Base-by-base conservation (phyloP, 164 flowering plant genomes). In the Hamamelis virginiana region DNA sequence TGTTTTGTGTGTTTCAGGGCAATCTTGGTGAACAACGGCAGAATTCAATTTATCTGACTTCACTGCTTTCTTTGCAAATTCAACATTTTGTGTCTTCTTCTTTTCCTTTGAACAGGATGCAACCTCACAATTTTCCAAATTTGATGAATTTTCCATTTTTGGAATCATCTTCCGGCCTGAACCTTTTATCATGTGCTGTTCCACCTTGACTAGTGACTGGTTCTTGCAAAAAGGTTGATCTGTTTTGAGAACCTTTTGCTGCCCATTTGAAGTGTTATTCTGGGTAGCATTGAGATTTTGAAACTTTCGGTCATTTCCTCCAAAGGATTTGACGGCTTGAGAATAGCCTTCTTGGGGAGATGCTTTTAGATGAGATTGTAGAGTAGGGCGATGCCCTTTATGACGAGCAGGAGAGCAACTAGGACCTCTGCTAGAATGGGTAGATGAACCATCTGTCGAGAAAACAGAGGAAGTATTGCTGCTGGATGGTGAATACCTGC, bases 391-490 rank as follows among this genome's bases (percentile, higher is more conserved):
- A 5, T 38, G 81, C 8, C 8, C 27, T 51, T 72, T 74, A 58
- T 57, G 77, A 48, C 45, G 76, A 55, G 72, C 63, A 73, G 86
- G 82, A 63, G 84, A 79, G 68, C 68, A 69, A 66, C 80, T 82
- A 9, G 51, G 70, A 25, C 75, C 81, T 67, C 81, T 67, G 65
- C 81, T 72, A 21, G 80, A 84, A 72, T 72, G 28, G 61, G 74
- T 47, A 15, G 85, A 72, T 38, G 87, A 80, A 66, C 66, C 83
- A 65, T 78, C 80, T 10, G 74, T 75, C 9, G 82, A 81, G 64
- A 80, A 75, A 57, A 73, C 68, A 8, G 82, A 75, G 18, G 79
- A 76, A 9, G 75, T 43, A 52, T 63, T 74, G 69, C 78, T 78
- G 65, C 78, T 69, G 9, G 89, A 75, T 12, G 84, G 46, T 21